A percentile compares a stretch with the other conserved stretches of the same genome.
phyloP scores from a whole-genome alignment of 1,284 basidiomycete species.

The Cryptococcus sp. region DNA sequence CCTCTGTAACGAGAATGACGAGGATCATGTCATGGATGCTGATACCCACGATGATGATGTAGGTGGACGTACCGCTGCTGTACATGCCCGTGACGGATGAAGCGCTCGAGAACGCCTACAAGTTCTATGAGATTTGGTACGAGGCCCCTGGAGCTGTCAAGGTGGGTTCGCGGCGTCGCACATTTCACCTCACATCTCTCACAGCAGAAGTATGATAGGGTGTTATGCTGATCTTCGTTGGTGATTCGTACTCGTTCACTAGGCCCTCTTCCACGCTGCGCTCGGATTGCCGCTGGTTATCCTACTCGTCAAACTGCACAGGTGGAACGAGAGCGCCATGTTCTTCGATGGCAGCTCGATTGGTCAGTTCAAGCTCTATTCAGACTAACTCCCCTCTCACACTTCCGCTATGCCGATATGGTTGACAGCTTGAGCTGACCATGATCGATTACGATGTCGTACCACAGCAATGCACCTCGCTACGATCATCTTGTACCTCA shows the following conservation, averaged over 20 bases:
- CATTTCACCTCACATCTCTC: too few species aligned
- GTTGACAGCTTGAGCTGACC: not conserved
- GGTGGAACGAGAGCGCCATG: conserved; percentile 85
- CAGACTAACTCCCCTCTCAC: not conserved
- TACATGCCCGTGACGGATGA: conserved; percentile 65
- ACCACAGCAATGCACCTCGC: conserved; percentile 69
- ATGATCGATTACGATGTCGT: not conserved
- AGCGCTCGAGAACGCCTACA: conserved; percentile 70
- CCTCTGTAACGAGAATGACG: too few species aligned
- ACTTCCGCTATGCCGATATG: not conserved
- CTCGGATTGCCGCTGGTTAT: conserved; percentile 72
- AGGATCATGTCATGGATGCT: not conserved
- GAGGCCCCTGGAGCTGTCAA: conserved; percentile 83
- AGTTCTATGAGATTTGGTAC: conserved; percentile 86
- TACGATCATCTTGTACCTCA: conserved; percentile 72
- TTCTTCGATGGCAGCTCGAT: conserved; percentile 86
- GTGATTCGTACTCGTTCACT: not conserved
- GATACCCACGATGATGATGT: conserved; percentile 48
- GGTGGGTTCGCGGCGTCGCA: conserved; percentile 55
- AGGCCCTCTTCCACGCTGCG: conserved; percentile 82
- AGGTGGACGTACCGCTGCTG: conserved; percentile 79
- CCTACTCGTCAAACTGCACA: conserved; percentile 72
- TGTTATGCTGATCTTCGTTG: not conserved
- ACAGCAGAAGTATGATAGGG: not conserved
- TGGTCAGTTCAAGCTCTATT: conserved; percentile 57